Evolutionary conservation across 495 filamentous ascomycete genomes (phyloP).

Genomic region (Podospora comata): DNA sequence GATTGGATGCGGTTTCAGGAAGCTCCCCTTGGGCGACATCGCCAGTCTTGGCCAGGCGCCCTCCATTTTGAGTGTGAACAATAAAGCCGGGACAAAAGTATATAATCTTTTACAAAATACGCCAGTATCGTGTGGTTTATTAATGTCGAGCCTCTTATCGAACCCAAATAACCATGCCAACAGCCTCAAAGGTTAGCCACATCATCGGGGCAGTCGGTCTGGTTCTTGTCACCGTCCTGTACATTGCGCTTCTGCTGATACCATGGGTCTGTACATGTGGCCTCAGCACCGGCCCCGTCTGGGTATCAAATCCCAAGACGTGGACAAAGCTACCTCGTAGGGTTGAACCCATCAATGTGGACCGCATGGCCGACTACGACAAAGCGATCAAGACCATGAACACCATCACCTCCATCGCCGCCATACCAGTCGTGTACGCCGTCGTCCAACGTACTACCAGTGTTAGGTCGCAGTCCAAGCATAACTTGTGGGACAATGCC

Average conservation of each 20-base stretch:
- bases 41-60: neutral
- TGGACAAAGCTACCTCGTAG: neutral
- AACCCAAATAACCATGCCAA: neutral
- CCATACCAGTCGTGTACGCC: neutral
- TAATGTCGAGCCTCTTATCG: too few relatives aligned
- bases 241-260: neutral
- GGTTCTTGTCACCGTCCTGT: neutral
- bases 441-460: neutral
- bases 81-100: neutral
- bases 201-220: neutral
- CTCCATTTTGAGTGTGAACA: neutral
- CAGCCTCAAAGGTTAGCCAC: neutral
- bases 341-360: neutral
- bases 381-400: neutral
- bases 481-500: neutral
- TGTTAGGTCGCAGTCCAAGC: neutral
- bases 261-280: neutral
- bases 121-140: neutral
- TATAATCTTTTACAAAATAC: neutral
- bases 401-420: neutral
- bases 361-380: neutral
- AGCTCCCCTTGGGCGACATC: neutral
- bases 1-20: neutral
- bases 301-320: neutral
- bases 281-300: neutral